These are phyloP conservation scores for Hirsutella minnesotensis DNA, from an alignment of 2,329 filamentous ascomycete species.

Conservation along the genomic window DNA sequence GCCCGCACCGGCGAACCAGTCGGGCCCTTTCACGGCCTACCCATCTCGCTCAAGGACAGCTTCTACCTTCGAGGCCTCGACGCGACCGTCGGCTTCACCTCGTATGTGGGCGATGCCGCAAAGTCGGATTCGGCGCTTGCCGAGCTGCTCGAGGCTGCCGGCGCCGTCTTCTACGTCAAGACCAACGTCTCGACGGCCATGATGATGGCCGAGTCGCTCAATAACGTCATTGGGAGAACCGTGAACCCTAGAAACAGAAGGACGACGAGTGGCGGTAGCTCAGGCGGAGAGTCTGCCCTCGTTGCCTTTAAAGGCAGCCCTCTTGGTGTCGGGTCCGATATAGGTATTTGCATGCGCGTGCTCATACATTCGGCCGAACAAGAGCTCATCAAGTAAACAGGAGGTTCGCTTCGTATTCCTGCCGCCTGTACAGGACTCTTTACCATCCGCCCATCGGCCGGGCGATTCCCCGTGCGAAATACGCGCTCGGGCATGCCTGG, in stretches of 20 bases:
- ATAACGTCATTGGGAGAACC: constrained; percentile 52
- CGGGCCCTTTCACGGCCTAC: constrained; percentile 55
- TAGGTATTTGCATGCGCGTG: constrained; percentile 20
- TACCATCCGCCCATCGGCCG: constrained; percentile 42
- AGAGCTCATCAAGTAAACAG: constrained; percentile 10
- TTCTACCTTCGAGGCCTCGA: constrained; percentile 51
- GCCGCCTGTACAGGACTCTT: constrained; percentile 48
- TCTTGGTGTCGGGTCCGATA: constrained; percentile 53
- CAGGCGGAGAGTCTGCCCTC: constrained; percentile 55
- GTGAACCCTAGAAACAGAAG: constrained; percentile 48
- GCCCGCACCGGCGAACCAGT: constrained; percentile 30
- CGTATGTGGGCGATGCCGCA: constrained; percentile 47
- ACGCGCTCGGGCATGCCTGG: constrained; percentile 47
- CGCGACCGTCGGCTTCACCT: constrained; percentile 51
- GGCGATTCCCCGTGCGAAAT: constrained; percentile 44
- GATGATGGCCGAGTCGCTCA: constrained; percentile 58
- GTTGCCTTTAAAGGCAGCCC: constrained; percentile 46
- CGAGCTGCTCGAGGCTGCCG: constrained; percentile 29
- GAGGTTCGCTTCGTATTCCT: constrained; percentile 40
- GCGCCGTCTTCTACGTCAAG: constrained; percentile 45
- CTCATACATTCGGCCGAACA: too few relatives aligned
- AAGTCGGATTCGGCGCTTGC: constrained; percentile 26
- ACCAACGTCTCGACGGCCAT: constrained; percentile 50
- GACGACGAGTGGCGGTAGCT: constrained; percentile 52
- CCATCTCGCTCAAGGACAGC: constrained; percentile 59